These are phyloP conservation scores for Sugiyamaella chiloensis DNA, from an alignment of 805 yeast species.

Conservation along the genomic window DNA sequence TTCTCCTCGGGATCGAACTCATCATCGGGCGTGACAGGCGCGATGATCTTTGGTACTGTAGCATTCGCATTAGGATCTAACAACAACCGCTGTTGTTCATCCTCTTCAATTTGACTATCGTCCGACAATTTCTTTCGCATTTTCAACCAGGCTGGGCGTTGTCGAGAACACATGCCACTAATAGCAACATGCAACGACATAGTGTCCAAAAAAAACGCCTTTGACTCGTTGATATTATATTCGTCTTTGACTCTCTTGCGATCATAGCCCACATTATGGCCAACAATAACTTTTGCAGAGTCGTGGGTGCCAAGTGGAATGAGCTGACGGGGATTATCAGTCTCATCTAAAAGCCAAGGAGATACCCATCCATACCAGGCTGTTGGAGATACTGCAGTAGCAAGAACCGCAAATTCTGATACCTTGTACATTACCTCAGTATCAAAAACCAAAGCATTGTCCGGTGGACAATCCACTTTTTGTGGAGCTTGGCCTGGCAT, in stretches of 20 bases:
- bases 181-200: constrained; percentile 90
- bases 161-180: constrained; percentile 90
- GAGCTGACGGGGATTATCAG: constrained; percentile 50
- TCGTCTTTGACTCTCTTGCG: constrained; percentile 85
- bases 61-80: neutral
- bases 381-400: constrained; percentile 66
- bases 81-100: too few relatives aligned
- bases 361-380: constrained; percentile 98
- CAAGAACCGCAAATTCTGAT: constrained; percentile 72
- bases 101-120: constrained; percentile 9
- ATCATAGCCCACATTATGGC: constrained; percentile 90
- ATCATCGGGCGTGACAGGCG: neutral
- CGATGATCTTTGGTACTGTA: neutral
- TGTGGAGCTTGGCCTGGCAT: constrained; percentile 50
- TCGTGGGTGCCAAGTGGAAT: constrained; percentile 65
- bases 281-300: constrained; percentile 62
- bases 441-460: constrained; percentile 75
- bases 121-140: constrained; percentile 27
- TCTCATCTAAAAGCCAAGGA: constrained; percentile 65
- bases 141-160: constrained; percentile 70
- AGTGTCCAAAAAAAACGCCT: constrained; percentile 82
- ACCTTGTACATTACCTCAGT: constrained; percentile 80
- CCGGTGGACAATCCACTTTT: constrained; percentile 64
- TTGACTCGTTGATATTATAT: constrained; percentile 61
- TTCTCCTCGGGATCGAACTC: constrained; percentile 20